A percentile compares a stretch with the other conserved stretches of the same genome.
These are phyloP conservation scores for Podosphaera aphanis DNA, from an alignment of 2,329 filamentous ascomycete genomes.

Conservation along the genomic window DNA sequence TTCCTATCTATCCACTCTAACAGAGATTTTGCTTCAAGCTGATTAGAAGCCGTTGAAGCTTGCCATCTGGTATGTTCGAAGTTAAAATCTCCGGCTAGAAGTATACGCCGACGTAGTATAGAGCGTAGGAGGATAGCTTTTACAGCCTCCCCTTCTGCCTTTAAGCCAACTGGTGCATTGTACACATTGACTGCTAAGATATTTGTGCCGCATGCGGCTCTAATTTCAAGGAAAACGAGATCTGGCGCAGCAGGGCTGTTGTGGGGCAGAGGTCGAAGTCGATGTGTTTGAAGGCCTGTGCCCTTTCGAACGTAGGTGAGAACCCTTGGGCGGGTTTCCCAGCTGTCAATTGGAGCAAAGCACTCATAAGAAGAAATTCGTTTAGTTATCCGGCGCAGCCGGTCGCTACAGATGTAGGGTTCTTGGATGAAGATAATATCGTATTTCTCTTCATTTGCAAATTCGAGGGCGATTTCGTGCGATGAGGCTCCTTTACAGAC, in stretches of 20 bases:
- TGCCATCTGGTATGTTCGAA: too few relatives aligned
- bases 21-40: too few relatives aligned
- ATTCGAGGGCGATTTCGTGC: neutral
- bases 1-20: too few relatives aligned
- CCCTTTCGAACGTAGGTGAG: neutral
- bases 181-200: neutral
- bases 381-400: neutral
- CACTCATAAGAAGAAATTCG: too few relatives aligned
- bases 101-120: neutral
- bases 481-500: neutral
- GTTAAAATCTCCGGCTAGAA: too few relatives aligned
- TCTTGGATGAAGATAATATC: neutral
- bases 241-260: neutral
- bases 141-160: neutral
- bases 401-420: neutral
- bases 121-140: neutral
- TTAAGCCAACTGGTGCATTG: neutral
- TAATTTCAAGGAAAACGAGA: too few relatives aligned
- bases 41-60: too few relatives aligned
- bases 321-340: neutral
- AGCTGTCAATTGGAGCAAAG: neutral
- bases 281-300: neutral
- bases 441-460: too few relatives aligned
- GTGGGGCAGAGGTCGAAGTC: neutral
- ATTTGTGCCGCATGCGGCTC: neutral